Evolutionary conservation across 2,329 filamentous ascomycete genomes (phyloP), one percentile per base, ranked within the genome.

Genomic region (Monosporascus sp.): DNA sequence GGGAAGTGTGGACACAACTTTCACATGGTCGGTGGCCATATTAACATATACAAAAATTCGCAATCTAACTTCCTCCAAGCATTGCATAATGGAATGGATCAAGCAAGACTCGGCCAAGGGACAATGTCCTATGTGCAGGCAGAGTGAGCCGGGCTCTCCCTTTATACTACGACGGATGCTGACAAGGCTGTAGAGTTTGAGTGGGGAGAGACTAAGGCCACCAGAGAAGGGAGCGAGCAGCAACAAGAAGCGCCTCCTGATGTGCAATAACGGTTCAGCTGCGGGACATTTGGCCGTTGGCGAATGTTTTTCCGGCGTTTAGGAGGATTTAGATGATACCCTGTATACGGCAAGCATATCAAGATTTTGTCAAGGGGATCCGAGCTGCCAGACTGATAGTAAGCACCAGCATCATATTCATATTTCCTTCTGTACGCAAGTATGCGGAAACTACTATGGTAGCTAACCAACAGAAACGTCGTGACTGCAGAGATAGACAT

Each of bases 1-100:
- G 94, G 94, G 44, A 95, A 93, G 77, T 99, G 94, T 73, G 93
- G 91, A 5, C 94, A 99, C 71, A 96, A 91, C 58, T 99, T 99
- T 68, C 94, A 99, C 72, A 95, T 96, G 89, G 91, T 95, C 72
- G 62, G 78, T 64, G 20, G 24, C 53, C 85, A 82, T 86, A 89
- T 70, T 89, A 85, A 48, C 20, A 38, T 4, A 4, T 11, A 37
- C 38, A 37, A 17, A 24, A 24, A 35, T 44, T 38, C 14, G 47
- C 37, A 60, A 40, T 38, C 62, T 66, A 48, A 66, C 55, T 37
- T 18, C 40, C 28, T 14, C 37, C 43, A 63, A 96, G 91, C 94
- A 99, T 73, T 99, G 94, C 72, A 94, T 99, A 63, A 80, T 88
- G 63, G 89, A 91, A 65, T 99, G 94, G 94, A 91, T 99, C 63